phyloP scores from a whole-genome alignment of 2,329 filamentous ascomycete genomes.

The Pseudogymnoascus sp. region DNA sequence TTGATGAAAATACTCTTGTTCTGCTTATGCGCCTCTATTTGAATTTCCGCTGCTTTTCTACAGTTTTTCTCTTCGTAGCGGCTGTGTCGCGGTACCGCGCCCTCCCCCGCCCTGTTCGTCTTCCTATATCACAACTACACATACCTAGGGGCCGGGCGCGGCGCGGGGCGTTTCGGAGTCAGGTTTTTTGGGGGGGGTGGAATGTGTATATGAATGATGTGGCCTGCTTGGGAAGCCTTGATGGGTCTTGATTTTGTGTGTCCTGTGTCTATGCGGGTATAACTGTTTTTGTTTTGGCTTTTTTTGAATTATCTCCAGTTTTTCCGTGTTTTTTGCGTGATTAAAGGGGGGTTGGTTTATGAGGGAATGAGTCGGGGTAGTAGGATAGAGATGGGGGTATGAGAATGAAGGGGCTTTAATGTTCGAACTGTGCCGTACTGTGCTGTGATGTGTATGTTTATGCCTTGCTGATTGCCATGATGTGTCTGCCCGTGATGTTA shows the following conservation, averaged over 20 bases:
- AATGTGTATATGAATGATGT: constrained; percentile 7
- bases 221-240: neutral
- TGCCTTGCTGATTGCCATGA: neutral
- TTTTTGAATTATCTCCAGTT: neutral
- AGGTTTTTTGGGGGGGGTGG: neutral
- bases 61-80: constrained; percentile 1
- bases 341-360: neutral
- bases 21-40: neutral
- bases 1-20: constrained; percentile 2
- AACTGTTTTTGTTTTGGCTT: neutral
- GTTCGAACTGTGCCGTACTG: neutral
- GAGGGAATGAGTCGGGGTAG: neutral
- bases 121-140: neutral
- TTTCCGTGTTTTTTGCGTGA: neutral
- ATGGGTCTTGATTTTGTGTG: neutral
- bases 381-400: neutral
- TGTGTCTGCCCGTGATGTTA: too few relatives aligned
- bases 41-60: neutral
- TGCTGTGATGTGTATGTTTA: neutral
- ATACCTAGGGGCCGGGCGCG: neutral
- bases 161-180: neutral
- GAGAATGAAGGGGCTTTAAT: neutral
- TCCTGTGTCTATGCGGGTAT: constrained; percentile 1
- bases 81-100: neutral
- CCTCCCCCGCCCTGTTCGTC: neutral